Base-by-base conservation (phyloP, 139 green algal species). In the Ettlia oleoabundans region DNA sequence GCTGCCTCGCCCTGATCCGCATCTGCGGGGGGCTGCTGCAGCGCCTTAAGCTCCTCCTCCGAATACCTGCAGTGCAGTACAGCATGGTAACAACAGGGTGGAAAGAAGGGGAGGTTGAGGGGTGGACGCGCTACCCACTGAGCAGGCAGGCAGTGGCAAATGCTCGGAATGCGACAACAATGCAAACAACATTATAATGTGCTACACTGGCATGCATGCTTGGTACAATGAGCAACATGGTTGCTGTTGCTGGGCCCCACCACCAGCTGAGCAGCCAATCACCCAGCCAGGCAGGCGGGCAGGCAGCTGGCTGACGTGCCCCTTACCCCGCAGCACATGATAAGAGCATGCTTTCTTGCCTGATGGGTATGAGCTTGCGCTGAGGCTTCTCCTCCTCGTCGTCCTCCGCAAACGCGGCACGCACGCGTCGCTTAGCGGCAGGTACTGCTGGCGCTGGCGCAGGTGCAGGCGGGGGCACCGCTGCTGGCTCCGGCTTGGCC, bases 311-410 rank as follows among this genome's bases (percentile, higher is more conserved):
- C n/a, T n/a, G n/a, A n/a, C n/a, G n/a, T n/a, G n/a, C n/a, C n/a
- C n/a, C n/a, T n/a, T n/a, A n/a, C n/a, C n/a, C n/a, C n/a, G n/a
- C n/a, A n/a, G n/a, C n/a, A n/a, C n/a, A n/a, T n/a, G n/a, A n/a
- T n/a, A n/a, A n/a, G 13, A 58, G 47, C 47, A 58, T 58, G 47
- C 5, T n/a, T 15, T 21, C 72, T 53, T 6, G 19, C 42, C 70
- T 76, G 43, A 88, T 85, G 19, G 87, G 84, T 24, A 90, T 86
- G 28, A 98, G 90, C 68, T 86, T 88, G 26, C 94, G 85, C 81
- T 83, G 82, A 43, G 90, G 91, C 64, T 85, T 84, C 6, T 88
- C 87, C 66, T 94, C 90, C 30, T 96, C 92, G 43, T 96, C 92
- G 35, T 95, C 93, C 9, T 92, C 92, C 3, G 78, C 90, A 91